Conservation (phyloP, 2,329 filamentous ascomycete genomes). For the Mycosphaerella sp. region DNA sequence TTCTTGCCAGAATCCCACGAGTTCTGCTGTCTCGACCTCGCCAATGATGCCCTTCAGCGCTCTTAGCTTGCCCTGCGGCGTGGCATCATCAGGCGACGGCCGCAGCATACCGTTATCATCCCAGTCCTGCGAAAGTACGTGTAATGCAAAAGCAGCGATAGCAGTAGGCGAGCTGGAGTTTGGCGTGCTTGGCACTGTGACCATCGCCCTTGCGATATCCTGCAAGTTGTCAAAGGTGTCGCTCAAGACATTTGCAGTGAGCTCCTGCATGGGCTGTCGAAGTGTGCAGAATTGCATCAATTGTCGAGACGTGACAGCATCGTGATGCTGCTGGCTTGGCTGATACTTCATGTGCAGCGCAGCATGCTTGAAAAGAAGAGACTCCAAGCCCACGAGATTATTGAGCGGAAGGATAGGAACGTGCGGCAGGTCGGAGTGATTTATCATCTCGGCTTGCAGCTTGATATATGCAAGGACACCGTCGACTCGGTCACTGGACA, state of each 20-base stretch:
- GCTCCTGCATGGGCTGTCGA: slow-evolving; percentile 4
- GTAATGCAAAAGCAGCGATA: slow-evolving; percentile 8
- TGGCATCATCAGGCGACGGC: slow-evolving; percentile 21
- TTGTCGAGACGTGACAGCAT: neutral
- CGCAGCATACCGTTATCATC: slow-evolving; percentile 24
- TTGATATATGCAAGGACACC: slow-evolving; percentile 25
- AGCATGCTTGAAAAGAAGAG: slow-evolving; percentile 21
- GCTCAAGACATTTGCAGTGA: slow-evolving; percentile 6
- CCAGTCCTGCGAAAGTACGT: slow-evolving; percentile 5
- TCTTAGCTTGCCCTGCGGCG: slow-evolving; percentile 18
- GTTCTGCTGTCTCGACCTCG: slow-evolving; percentile 26
- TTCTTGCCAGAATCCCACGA: slow-evolving; percentile 37
- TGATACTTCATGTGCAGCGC: neutral
- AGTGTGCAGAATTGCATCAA: slow-evolving; percentile 9
- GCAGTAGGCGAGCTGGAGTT: slow-evolving; percentile 12
- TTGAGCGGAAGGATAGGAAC: slow-evolving; percentile 29
- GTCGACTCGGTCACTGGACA: neutral
- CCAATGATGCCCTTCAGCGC: slow-evolving; percentile 34
- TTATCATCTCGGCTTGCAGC: slow-evolving; percentile 27
- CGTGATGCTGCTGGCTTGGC: neutral
- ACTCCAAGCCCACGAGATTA: slow-evolving; percentile 19
- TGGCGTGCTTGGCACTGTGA: neutral
- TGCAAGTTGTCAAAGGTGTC: slow-evolving; percentile 9
- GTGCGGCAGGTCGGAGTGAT: slow-evolving; percentile 17
- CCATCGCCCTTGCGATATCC: slow-evolving; percentile 10